Evolutionary conservation across 768 basidiomycete species (phyloP).

Genomic region (Suillus weaverae): DNA sequence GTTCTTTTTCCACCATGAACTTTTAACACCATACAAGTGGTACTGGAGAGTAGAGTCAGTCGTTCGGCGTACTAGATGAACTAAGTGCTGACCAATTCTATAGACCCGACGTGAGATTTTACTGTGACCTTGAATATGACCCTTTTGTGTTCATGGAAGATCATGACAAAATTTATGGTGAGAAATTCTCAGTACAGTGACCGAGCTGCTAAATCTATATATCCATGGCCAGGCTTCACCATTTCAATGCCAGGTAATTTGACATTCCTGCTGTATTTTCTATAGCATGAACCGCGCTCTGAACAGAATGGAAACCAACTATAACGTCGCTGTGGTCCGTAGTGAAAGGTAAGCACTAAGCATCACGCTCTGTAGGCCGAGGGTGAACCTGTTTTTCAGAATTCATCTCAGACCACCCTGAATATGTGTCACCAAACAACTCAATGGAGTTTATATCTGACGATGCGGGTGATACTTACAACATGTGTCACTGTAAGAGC

Average conservation of each 20-base stretch:
- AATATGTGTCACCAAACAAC: slow-evolving; percentile 57
- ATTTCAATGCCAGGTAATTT: slow-evolving; percentile 47
- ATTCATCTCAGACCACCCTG: slow-evolving; percentile 55
- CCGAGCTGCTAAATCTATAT: not conserved
- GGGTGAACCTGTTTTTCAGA: slow-evolving; percentile 45
- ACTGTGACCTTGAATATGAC: slow-evolving; percentile 48
- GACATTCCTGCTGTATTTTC: not conserved
- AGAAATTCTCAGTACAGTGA: slow-evolving; percentile 3
- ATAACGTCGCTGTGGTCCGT: slow-evolving; percentile 63
- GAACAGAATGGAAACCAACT: slow-evolving; percentile 56
- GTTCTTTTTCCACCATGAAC: slow-evolving; percentile 57
- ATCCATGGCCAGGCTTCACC: slow-evolving; percentile 48
- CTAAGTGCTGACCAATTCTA: slow-evolving; percentile 1
- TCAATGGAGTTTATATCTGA: slow-evolving; percentile 65
- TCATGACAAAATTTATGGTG: slow-evolving; percentile 51
- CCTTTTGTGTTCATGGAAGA: slow-evolving; percentile 63
- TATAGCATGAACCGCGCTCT: not conserved
- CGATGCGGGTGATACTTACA: slow-evolving; percentile 63
- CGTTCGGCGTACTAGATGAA: not conserved
- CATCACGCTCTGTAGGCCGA: slow-evolving; percentile 32
- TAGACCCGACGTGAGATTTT: slow-evolving; percentile 53
- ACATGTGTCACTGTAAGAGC: slow-evolving; percentile 60
- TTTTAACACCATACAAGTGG: slow-evolving; percentile 54
- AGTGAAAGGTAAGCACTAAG: slow-evolving; percentile 49
- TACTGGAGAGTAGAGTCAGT: slow-evolving; percentile 66